phyloP scores from a whole-genome alignment of 192 early-diverging fungal species.

The Chytriomyces sp. region DNA sequence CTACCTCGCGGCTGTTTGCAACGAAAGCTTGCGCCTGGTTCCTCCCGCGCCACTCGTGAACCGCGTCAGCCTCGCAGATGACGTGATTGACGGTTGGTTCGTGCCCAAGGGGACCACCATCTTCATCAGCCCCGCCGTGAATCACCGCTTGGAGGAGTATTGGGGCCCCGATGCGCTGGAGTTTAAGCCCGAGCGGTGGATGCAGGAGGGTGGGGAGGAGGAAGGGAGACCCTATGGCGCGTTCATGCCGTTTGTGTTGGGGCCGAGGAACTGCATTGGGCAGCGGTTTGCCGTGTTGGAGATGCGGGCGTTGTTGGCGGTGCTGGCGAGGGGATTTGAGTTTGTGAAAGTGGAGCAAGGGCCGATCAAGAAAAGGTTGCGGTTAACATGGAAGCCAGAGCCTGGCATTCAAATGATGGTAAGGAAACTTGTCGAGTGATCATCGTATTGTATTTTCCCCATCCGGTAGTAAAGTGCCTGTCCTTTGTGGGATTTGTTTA shows the following conservation, averaged over 20 bases:
- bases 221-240: background rate
- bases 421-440: background rate
- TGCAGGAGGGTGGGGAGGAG: background rate
- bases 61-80: background rate
- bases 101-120: conserved; percentile 16
- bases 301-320: conserved; percentile 20
- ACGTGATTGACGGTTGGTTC: conserved; percentile 7
- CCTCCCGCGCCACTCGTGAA: conserved; percentile 3
- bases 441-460: background rate
- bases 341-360: conserved; percentile 27
- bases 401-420: conserved; percentile 6
- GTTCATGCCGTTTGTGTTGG: conserved; percentile 25
- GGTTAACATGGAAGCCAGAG: conserved; percentile 25
- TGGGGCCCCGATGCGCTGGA: conserved; percentile 13
- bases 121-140: background rate
- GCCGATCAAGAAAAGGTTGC: conserved; percentile 8
- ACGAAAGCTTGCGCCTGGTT: conserved; percentile 2
- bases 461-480: no score
- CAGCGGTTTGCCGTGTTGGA: conserved; percentile 22
- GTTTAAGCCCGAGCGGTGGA: conserved; percentile 24
- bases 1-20: conserved; percentile 10
- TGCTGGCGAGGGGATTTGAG: conserved; percentile 16
- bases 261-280: conserved; percentile 28
- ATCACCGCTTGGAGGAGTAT: background rate
- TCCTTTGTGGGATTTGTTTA: no score